These are phyloP conservation scores for Ustilago crameri DNA, from an alignment of 1,284 basidiomycete genomes.

Conservation along the genomic window DNA sequence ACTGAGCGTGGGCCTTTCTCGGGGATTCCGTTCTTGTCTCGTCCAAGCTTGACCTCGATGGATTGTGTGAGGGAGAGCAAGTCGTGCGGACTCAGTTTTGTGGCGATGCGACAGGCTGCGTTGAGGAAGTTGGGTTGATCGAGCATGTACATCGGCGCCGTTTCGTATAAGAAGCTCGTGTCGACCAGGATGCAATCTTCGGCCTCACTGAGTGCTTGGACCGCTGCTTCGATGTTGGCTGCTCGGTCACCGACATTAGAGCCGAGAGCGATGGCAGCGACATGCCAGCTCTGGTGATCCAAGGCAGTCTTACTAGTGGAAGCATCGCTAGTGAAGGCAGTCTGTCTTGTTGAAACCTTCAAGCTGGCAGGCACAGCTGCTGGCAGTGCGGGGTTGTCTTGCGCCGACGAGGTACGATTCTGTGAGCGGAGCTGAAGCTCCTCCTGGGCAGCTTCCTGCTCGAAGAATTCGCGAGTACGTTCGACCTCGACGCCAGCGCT, in stretches of 20 bases:
- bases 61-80: conserved; percentile 79
- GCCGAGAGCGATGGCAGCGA: conserved; percentile 82
- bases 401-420: background rate
- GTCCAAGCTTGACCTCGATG: conserved; percentile 81
- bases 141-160: conserved; percentile 91
- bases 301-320: background rate
- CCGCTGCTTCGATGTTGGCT: conserved; percentile 82
- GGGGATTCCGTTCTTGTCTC: conserved; percentile 76
- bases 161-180: conserved; percentile 94
- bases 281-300: conserved; percentile 46
- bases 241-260: conserved; percentile 91
- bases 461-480: conserved; percentile 70
- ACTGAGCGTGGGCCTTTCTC: conserved; percentile 89
- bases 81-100: conserved; percentile 75
- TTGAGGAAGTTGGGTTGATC: conserved; percentile 92
- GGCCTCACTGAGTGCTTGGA: conserved; percentile 70
- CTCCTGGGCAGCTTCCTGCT: conserved; percentile 41
- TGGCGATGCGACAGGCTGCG: conserved; percentile 86
- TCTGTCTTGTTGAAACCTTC: background rate
- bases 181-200: conserved; percentile 72
- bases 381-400: background rate
- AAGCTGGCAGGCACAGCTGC: background rate
- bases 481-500: conserved; percentile 76
- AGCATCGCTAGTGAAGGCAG: background rate
- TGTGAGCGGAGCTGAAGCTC: conserved; percentile 22